Evolutionary conservation across 257 asterid genomes (phyloP), one percentile per base, ranked within the genome.

Genomic region (Avicennia marina): DNA sequence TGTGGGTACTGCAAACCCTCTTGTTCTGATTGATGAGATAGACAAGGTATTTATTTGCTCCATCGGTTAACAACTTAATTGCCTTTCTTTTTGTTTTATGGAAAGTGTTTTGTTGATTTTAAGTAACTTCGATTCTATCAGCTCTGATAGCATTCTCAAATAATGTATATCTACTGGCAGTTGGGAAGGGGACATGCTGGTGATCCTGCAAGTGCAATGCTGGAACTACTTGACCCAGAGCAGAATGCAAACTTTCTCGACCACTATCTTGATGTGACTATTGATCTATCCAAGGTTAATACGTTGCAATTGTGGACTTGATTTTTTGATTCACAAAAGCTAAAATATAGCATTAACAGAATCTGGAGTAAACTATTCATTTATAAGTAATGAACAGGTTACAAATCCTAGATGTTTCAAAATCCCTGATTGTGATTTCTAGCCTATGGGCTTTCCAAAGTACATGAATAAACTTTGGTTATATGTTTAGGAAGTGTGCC

Each of bases 201-300:
- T 53, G 99, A 93, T 77, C 99, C 99, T 26, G 99, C 99, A 41
- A 93, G 99, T 81, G 99, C 99, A 53, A 93, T 93, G 99, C 83
- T 93, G 78, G 99, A 93, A 74, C 94, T 93, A 52, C 97, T 93
- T 58, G 97, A 93, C 56, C 99, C 99, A 13, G 97, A 93, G 80
- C 99, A 93, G 81, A 93, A 93, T 70, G 99, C 96, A 13, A 93
- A 93, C 76, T 93, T 93, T 72, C 84, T 93, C 31, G 99, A 93
- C 71, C 99, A 93, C 77, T 93, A 93, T 78, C 99, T 93, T 61
- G 99, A 93, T 77, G 99, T 93, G 43, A 72, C 97, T 39, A 93
- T 93, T 69, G 99, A 93, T 78, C 73, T 93, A 65, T 89, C 99
- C 42, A 93, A 93, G 99, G 99, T 93, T 68, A 70, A 12, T 36